A percentile compares a stretch with the other conserved stretches of the same genome.
These are phyloP conservation scores for Nephelium lappaceum DNA, from an alignment of 345 rosid genomes.

Conservation along the genomic window DNA sequence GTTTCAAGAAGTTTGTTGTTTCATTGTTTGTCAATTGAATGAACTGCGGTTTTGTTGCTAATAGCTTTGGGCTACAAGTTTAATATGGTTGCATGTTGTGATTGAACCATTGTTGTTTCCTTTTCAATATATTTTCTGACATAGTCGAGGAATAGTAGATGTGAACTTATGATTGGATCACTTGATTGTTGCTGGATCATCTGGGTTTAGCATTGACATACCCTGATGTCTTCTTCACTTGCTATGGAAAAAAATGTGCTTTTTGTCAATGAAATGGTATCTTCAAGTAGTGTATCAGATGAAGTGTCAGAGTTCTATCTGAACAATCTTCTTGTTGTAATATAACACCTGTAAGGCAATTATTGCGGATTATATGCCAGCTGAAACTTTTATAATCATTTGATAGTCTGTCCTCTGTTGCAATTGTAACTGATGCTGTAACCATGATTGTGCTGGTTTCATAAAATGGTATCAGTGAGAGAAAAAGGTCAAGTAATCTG, in stretches of 20 bases:
- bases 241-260: not conserved
- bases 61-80: not conserved
- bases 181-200: not conserved
- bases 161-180: not conserved
- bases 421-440: not conserved
- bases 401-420: not conserved
- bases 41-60: not conserved
- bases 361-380: not conserved
- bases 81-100: not conserved
- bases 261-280: not conserved
- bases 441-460: not conserved
- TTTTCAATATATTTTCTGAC: not conserved
- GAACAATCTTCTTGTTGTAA: not conserved
- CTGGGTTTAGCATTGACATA: not conserved
- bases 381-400: not conserved
- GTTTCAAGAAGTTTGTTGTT: not conserved
- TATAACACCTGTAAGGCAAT: not conserved
- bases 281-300: not conserved
- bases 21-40: not conserved
- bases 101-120: not conserved
- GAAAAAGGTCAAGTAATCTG: conserved; percentile 1
- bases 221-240: not conserved
- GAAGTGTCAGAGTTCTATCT: not conserved
- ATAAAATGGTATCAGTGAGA: not conserved
- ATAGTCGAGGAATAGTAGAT: not conserved